phyloP scores from a whole-genome alignment of 805 yeast genomes.

The Schwanniomyces vanrijiae region DNA sequence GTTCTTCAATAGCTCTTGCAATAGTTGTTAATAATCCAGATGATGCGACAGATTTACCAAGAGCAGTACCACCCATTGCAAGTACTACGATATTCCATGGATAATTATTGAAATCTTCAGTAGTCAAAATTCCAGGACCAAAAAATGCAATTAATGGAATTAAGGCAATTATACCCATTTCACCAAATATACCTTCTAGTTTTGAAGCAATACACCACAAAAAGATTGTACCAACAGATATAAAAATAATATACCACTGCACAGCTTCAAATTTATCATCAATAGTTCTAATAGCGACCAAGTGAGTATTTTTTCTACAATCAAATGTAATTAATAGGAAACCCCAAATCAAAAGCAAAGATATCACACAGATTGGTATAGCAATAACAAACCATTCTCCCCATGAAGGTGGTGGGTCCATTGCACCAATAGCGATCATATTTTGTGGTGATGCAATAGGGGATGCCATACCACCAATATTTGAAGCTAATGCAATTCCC shows the following conservation, averaged over 20 bases:
- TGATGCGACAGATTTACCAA: constrained; percentile 92
- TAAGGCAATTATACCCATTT: constrained; percentile 94
- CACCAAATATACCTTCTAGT: constrained; percentile 76
- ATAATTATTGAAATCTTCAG: constrained; percentile 92
- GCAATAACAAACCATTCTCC: constrained; percentile 57
- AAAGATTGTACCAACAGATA: constrained; percentile 69
- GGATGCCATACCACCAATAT: constrained; percentile 55
- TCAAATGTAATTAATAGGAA: constrained; percentile 57
- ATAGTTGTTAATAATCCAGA: constrained; percentile 82
- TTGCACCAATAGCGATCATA: constrained; percentile 52
- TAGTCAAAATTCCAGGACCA: constrained; percentile 82
- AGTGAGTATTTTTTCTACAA: constrained; percentile 44
- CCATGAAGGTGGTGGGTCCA: constrained; percentile 55
- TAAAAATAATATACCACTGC: constrained; percentile 73
- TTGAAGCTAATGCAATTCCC: constrained; percentile 52
- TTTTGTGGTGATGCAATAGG: constrained; percentile 59
- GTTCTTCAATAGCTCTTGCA: constrained; percentile 64
- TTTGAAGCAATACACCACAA: constrained; percentile 89
- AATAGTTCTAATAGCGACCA: constrained; percentile 58
- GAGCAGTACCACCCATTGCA: constrained; percentile 97
- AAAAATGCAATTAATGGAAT: constrained; percentile 89
- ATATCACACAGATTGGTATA: constrained; percentile 44
- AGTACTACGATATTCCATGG: constrained; percentile 94
- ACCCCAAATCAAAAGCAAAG: constrained; percentile 45
- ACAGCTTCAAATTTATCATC: constrained; percentile 66